Conservation (phyloP, 768 basidiomycete genomes). For the Trametes villosa region DNA sequence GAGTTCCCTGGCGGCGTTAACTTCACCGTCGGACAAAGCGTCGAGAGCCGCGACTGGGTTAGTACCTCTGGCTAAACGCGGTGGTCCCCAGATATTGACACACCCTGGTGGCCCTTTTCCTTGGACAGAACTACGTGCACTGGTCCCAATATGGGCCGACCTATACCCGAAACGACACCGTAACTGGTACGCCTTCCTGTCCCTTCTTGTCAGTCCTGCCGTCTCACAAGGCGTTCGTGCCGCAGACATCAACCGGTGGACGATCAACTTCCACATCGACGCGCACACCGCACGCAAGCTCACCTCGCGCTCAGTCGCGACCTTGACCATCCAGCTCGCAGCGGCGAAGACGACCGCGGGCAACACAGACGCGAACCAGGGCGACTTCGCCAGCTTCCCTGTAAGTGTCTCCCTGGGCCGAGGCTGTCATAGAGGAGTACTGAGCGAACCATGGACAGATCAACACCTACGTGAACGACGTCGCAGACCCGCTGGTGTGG, state of each 20-base stretch:
- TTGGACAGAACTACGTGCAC: constrained; percentile 36
- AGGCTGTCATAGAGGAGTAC: too few species aligned
- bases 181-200: constrained; percentile 24
- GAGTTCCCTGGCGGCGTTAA: constrained; percentile 37
- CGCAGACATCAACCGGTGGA: constrained; percentile 29
- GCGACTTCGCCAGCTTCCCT: constrained; percentile 22
- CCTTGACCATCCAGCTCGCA: constrained; percentile 35
- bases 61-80: background rate
- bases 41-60: constrained; percentile 29
- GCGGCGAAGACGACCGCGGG: constrained; percentile 34
- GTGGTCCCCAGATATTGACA: background rate
- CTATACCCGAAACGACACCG: constrained; percentile 26
- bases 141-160: constrained; percentile 36
- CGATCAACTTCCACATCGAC: constrained; percentile 33
- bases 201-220: background rate
- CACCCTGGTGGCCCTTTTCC: background rate
- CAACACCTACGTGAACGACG: constrained; percentile 23
- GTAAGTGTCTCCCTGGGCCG: constrained; percentile 5
- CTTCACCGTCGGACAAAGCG: constrained; percentile 34
- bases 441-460: too few species aligned
- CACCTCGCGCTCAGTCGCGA: constrained; percentile 16
- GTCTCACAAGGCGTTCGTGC: background rate
- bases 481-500: constrained; percentile 16
- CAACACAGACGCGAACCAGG: constrained; percentile 30
- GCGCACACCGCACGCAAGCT: constrained; percentile 8